A percentile compares a stretch with the other conserved stretches of the same genome.
Evolutionary conservation across 495 filamentous ascomycete genomes (phyloP).

Genomic region (Penicillium turbatum): DNA sequence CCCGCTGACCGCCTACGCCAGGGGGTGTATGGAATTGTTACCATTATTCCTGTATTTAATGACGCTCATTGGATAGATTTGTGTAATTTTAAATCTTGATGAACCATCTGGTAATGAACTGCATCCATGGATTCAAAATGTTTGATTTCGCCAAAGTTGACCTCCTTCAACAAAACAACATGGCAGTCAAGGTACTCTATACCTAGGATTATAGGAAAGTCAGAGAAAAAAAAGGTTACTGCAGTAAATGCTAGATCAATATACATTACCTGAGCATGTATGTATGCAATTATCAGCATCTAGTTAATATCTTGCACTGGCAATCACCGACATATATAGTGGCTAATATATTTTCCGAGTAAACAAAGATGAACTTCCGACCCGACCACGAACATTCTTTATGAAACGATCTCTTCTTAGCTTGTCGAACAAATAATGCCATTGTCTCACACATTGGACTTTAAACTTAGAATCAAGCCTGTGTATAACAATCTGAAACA

Average conservation of each 20-base stretch:
- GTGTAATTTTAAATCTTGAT: not conserved
- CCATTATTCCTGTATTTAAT: not conserved
- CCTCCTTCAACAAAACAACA: not conserved
- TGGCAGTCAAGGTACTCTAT: too few species aligned
- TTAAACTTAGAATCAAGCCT: not conserved
- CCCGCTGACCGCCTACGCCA: constrained; percentile 29
- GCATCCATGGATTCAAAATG: constrained; percentile 7
- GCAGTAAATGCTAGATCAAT: not conserved
- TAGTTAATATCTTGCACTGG: not conserved
- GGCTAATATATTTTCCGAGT: constrained; percentile 7
- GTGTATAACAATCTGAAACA: constrained; percentile 1
- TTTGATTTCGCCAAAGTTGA: constrained; percentile 4
- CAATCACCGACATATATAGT: not conserved
- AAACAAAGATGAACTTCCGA: not conserved
- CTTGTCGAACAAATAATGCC: constrained; percentile 7
- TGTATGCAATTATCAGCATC: not conserved
- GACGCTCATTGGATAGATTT: not conserved
- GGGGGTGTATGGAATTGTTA: constrained; percentile 11
- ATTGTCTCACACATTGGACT: constrained; percentile 1
- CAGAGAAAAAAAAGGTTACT: not conserved
- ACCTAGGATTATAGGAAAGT: too few species aligned
- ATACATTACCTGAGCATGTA: not conserved
- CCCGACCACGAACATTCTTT: not conserved
- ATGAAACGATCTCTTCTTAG: not conserved
- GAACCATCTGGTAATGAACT: not conserved